Base-by-base conservation (phyloP, 2,329 filamentous ascomycete genomes). In the Cyphellophora attinorum region DNA sequence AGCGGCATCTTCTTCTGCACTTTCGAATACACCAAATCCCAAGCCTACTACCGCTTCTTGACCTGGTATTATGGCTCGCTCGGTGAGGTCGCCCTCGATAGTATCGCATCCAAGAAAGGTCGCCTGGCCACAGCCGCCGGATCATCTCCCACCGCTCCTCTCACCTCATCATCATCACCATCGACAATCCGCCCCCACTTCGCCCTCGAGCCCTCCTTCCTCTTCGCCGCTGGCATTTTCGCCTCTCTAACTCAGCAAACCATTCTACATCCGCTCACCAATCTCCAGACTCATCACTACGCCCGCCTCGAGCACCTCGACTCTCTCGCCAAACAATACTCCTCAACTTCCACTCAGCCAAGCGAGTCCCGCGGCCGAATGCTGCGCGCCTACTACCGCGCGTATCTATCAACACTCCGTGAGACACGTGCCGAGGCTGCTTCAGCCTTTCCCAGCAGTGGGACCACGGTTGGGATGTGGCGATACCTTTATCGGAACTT, bases 21-120 rank as follows among this genome's bases (percentile, higher is more conserved):
- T 1, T 80, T 80, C 42, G 76, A 80, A 51, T 76, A 68, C 19
- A 58, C 79, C 48, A 80, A 80, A 48, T 67, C 67, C 21, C 76
- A 79, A 48, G 64, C 60, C 12, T 79, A 78, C 51, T 77, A 78
- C 52, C 62, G 60, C 6, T 79, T 74, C 45, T 59, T 79, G 8
- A 68, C 66, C n/a, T 61, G 61, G 39, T 76, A 70, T 45, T 79
- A 79, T 47, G 68, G 69, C 14, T 28, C 54, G 11, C 47, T 60
- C 17, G 51, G 48, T 28, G 44, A 41, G 18, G 46, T 46, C 28
- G 47, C 41, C 15, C 45, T 56, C 31, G 55, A 51, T 21, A 46
- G 37, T 31, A 41, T 58, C 29, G 54, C 48, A 3, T 37, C 27
- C 30, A 43, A 36, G 30, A 34, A 29, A 34, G 42, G 25, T 25